These are phyloP conservation scores for Pyricularia sp. DNA, from an alignment of 2,329 filamentous ascomycete genomes.

Conservation along the genomic window DNA sequence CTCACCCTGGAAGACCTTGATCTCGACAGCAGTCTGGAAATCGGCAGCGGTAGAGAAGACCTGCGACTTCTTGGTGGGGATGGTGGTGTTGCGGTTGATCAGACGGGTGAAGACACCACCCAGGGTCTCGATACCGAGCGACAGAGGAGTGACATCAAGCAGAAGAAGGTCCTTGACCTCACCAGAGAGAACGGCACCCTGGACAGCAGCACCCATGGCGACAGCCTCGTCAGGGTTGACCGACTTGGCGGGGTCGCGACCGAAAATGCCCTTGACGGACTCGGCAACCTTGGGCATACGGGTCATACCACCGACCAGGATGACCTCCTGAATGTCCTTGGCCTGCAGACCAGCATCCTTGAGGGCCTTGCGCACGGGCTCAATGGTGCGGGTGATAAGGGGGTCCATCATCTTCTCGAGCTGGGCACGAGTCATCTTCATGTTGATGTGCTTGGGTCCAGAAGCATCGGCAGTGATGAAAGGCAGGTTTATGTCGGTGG, in stretches of 20 bases:
- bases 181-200: conserved; percentile 92
- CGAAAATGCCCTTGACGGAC: conserved; percentile 94
- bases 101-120: conserved; percentile 96
- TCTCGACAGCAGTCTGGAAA: conserved; percentile 97
- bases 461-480: conserved; percentile 97
- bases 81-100: conserved; percentile 99
- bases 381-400: conserved; percentile 75
- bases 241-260: conserved; percentile 92
- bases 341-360: conserved; percentile 89
- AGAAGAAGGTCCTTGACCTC: conserved; percentile 94
- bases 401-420: conserved; percentile 90
- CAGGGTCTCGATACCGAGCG: conserved; percentile 96
- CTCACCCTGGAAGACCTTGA: conserved; percentile 99
- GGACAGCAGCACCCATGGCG: conserved; percentile 92
- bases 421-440: conserved; percentile 84
- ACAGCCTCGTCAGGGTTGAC: conserved; percentile 99
- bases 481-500: conserved; percentile 96
- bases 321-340: conserved; percentile 95
- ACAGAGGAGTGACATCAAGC: conserved; percentile 90
- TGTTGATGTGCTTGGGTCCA: conserved; percentile 97
- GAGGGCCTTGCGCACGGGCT: conserved; percentile 90
- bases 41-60: conserved; percentile 96
- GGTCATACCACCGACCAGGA: conserved; percentile 97
- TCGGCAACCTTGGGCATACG: conserved; percentile 98
- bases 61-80: conserved; percentile 98